Percentiles rank a stretch among this genome's conserved stretches.
These are phyloP conservation scores for Fusarium sp. DNA, from an alignment of 2,329 filamentous ascomycete genomes.

Conservation along the genomic window DNA sequence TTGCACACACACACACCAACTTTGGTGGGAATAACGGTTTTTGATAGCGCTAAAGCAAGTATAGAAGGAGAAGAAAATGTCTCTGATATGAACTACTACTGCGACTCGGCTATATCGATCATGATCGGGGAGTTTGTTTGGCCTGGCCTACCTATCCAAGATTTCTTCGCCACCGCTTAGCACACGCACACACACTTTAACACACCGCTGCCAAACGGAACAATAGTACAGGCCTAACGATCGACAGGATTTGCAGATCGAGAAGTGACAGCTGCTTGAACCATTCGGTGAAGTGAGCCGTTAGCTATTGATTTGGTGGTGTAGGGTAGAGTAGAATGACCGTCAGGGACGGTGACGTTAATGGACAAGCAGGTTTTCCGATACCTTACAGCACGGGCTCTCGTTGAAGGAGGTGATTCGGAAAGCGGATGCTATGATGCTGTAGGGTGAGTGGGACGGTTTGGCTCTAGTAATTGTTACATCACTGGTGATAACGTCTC, in stretches of 20 bases:
- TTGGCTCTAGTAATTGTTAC: slow-evolving; percentile 21
- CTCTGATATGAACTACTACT: slow-evolving; percentile 27
- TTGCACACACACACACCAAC: slow-evolving; percentile 16
- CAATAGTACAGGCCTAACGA: slow-evolving; percentile 17
- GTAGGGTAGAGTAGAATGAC: slow-evolving; percentile 14
- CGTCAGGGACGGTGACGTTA: slow-evolving; percentile 24
- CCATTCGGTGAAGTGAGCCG: not conserved
- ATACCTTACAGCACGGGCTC: not conserved
- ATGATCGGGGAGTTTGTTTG: slow-evolving; percentile 28
- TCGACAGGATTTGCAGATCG: slow-evolving; percentile 26
- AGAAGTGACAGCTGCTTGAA: not conserved
- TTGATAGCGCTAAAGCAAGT: slow-evolving; percentile 28
- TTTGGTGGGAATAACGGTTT: not conserved
- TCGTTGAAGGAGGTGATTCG: not conserved
- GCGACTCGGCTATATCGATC: slow-evolving; percentile 23
- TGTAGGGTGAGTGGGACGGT: slow-evolving; percentile 4
- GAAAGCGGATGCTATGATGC: slow-evolving; percentile 7
- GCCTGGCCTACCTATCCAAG: not conserved
- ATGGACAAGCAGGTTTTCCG: slow-evolving; percentile 21
- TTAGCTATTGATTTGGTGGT: not conserved
- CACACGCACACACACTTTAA: not conserved
- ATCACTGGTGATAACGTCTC: slow-evolving; percentile 13
- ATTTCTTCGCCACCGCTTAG: slow-evolving; percentile 17
- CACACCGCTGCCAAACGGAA: slow-evolving; percentile 20
- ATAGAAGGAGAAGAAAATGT: slow-evolving; percentile 5